phyloP scores from a whole-genome alignment of 345 rosid species.

The Salix exigua region DNA sequence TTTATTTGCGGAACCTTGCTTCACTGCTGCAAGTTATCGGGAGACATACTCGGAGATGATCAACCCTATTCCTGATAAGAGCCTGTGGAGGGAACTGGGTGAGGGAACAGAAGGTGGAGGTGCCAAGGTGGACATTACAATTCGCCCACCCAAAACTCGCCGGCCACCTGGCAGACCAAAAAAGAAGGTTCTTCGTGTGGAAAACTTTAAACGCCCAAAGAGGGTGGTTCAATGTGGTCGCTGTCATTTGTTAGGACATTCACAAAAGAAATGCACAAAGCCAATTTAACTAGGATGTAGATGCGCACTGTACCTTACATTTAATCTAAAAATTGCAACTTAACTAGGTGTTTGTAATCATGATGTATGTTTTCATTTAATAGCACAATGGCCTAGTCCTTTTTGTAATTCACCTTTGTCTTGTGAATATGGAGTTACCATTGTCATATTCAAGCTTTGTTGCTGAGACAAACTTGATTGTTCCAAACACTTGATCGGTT shows the following conservation, averaged over 20 bases:
- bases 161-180: constrained; percentile 98
- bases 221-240: constrained; percentile 97
- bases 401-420: constrained; percentile 1
- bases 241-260: constrained; percentile 96
- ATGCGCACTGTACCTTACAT: constrained; percentile 2
- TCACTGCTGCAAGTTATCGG: constrained; percentile 66
- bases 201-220: constrained; percentile 91
- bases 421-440: not conserved
- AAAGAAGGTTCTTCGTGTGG: constrained; percentile 90
- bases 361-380: constrained; percentile 28
- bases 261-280: constrained; percentile 96
- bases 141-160: constrained; percentile 85
- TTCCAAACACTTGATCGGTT: no score
- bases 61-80: constrained; percentile 61
- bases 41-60: constrained; percentile 75
- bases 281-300: constrained; percentile 50
- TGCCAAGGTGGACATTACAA: constrained; percentile 49
- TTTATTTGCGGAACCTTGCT: constrained; percentile 78
- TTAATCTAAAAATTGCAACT: constrained; percentile 15
- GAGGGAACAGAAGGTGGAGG: constrained; percentile 62
- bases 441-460: not conserved
- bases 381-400: constrained; percentile 19
- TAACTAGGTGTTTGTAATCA: constrained; percentile 36
- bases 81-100: constrained; percentile 58
- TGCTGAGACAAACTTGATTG: no score